Percentiles rank a stretch among this genome's conserved stretches.
Conservation (phyloP, 345 rosid genomes). For the Lepidium africanum region DNA sequence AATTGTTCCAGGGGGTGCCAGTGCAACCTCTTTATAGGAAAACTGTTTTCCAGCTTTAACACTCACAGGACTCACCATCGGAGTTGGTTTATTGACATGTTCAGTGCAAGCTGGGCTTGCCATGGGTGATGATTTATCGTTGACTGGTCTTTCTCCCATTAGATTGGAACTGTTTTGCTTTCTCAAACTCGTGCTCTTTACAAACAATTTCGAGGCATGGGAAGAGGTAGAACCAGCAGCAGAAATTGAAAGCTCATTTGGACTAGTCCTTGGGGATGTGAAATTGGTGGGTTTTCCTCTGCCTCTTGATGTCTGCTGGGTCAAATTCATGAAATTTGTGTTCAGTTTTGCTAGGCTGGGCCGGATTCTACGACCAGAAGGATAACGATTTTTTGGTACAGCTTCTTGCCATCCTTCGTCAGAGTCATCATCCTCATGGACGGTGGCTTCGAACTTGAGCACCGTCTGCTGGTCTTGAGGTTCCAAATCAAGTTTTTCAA, state of each 20-base stretch:
- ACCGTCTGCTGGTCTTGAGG: conserved; percentile 31
- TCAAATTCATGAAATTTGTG: conserved; percentile 68
- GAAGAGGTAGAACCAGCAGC: conserved; percentile 33
- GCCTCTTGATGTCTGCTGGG: conserved; percentile 62
- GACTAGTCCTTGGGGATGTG: conserved; percentile 46
- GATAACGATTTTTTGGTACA: conserved; percentile 79
- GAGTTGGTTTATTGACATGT: conserved; percentile 45
- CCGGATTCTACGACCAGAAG: conserved; percentile 61
- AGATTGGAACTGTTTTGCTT: conserved; percentile 37
- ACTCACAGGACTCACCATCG: conserved; percentile 43
- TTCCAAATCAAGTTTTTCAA: conserved; percentile 43
- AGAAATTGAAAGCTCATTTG: conserved; percentile 43
- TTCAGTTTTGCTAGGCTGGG: conserved; percentile 83
- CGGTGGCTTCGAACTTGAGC: conserved; percentile 27
- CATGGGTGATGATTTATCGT: conserved; percentile 49
- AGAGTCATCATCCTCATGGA: conserved; percentile 50
- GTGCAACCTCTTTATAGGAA: conserved; percentile 97
- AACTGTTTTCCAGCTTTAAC: conserved; percentile 80
- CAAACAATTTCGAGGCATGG: conserved; percentile 47
- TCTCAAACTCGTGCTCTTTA: conserved; percentile 68
- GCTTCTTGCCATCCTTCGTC: conserved; percentile 99
- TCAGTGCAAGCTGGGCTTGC: conserved; percentile 44
- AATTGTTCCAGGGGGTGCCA: conserved; percentile 95
- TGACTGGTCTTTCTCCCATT: conserved; percentile 41
- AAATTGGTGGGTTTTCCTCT: conserved; percentile 55